These are phyloP conservation scores for Ogataea pignaliae DNA, from an alignment of 805 yeast genomes.

Conservation along the genomic window DNA sequence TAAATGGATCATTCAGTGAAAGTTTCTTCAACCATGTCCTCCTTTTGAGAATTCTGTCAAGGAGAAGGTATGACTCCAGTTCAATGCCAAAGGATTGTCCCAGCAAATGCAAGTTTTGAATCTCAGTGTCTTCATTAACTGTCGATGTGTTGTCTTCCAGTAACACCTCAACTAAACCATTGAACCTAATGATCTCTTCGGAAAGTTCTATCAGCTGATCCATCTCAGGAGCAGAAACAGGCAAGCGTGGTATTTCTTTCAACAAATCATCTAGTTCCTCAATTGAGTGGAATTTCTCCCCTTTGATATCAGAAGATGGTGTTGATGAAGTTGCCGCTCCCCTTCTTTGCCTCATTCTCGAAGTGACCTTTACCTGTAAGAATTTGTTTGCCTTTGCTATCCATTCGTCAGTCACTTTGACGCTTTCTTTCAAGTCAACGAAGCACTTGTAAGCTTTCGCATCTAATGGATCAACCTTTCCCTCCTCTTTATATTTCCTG, in stretches of 20 bases:
- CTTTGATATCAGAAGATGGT: not conserved
- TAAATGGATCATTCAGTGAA: slow-evolving; percentile 21
- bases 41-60: slow-evolving; percentile 36
- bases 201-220: slow-evolving; percentile 53
- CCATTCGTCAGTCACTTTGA: slow-evolving; percentile 46
- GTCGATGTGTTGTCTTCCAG: slow-evolving; percentile 17
- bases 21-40: slow-evolving; percentile 35
- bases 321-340: slow-evolving; percentile 1
- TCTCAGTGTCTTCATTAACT: slow-evolving; percentile 34
- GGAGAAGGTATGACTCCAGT: slow-evolving; percentile 41
- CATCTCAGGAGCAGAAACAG: slow-evolving; percentile 54
- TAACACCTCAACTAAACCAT: slow-evolving; percentile 39
- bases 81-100: slow-evolving; percentile 60
- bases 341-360: slow-evolving; percentile 35
- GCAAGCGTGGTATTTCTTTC: slow-evolving; percentile 43
- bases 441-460: slow-evolving; percentile 17
- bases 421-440: slow-evolving; percentile 34
- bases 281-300: slow-evolving; percentile 15
- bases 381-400: slow-evolving; percentile 51
- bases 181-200: slow-evolving; percentile 48
- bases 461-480: slow-evolving; percentile 1
- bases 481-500: slow-evolving; percentile 1
- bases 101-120: slow-evolving; percentile 47
- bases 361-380: slow-evolving; percentile 47
- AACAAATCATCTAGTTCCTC: slow-evolving; percentile 37